Evolutionary conservation across 2,329 filamentous ascomycete species (phyloP).

Genomic region (Bipolaris cookei): DNA sequence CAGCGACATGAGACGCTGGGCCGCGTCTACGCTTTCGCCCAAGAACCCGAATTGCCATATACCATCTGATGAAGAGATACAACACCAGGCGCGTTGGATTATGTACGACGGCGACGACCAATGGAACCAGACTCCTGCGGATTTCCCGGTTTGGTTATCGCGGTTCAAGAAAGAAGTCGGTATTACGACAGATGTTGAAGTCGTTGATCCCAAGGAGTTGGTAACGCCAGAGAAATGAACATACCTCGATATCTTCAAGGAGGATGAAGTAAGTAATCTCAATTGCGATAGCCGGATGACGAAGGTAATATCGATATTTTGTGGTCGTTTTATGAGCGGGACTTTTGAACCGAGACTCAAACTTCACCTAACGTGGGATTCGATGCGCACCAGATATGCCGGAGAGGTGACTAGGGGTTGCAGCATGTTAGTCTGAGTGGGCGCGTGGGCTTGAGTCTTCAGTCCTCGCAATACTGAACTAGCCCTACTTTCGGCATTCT

Average conservation of each 20-base stretch:
- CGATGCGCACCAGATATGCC: not conserved
- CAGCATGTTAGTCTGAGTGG: not conserved
- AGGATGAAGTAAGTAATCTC: not conserved
- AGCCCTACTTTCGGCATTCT: too few species aligned
- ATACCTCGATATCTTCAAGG: not conserved
- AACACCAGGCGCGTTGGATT: conserved; percentile 42
- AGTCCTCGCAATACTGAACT: not conserved
- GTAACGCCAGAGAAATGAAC: not conserved
- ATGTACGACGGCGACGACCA: conserved; percentile 44
- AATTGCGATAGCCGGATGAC: too few species aligned
- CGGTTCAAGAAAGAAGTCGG: conserved; percentile 39
- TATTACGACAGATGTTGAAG: conserved; percentile 9
- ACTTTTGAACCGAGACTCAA: not conserved
- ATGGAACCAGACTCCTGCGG: conserved; percentile 49
- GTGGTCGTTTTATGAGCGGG: not conserved
- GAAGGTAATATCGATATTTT: not conserved
- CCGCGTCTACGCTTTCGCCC: conserved; percentile 32
- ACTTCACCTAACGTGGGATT: not conserved
- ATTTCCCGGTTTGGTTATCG: conserved; percentile 41
- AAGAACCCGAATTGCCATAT: conserved; percentile 30
- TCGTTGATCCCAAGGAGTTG: conserved; percentile 9
- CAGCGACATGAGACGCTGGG: conserved; percentile 32
- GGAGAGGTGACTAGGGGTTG: not conserved
- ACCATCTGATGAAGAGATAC: conserved; percentile 43
- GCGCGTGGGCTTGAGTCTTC: not conserved